phyloP scores from a whole-genome alignment of 2,329 filamentous ascomycete genomes.

The Pyrenochaeta sp. region DNA sequence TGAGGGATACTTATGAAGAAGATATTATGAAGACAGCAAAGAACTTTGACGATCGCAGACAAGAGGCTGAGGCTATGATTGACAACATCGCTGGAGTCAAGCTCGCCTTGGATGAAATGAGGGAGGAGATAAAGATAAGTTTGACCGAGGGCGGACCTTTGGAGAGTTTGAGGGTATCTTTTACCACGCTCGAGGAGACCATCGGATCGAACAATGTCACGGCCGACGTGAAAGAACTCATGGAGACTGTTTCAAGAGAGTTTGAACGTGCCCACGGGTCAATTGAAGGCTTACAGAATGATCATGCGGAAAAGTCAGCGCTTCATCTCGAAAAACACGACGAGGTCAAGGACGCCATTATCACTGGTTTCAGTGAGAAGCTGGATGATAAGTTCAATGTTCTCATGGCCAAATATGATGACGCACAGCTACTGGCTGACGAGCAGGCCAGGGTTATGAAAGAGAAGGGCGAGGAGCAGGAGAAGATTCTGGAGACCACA shows the following conservation, averaged over 20 bases:
- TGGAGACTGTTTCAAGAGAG: slow-evolving; percentile 79
- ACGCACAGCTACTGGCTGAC: slow-evolving; percentile 77
- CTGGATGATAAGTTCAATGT: slow-evolving; percentile 82
- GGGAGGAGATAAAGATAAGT: slow-evolving; percentile 77
- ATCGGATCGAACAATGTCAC: slow-evolving; percentile 60
- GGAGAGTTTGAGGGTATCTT: slow-evolving; percentile 63
- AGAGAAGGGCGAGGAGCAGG: slow-evolving; percentile 74
- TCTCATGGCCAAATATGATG: slow-evolving; percentile 87
- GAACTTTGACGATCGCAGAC: slow-evolving; percentile 82
- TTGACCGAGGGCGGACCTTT: slow-evolving; percentile 78
- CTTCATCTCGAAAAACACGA: slow-evolving; percentile 67
- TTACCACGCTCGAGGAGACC: slow-evolving; percentile 75
- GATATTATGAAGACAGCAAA: slow-evolving; percentile 79
- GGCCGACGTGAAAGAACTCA: slow-evolving; percentile 65
- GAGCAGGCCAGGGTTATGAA: slow-evolving; percentile 77
- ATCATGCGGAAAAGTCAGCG: slow-evolving; percentile 70
- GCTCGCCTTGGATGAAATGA: slow-evolving; percentile 78
- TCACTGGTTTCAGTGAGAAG: slow-evolving; percentile 63
- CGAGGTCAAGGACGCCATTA: slow-evolving; percentile 64
- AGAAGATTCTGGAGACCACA: slow-evolving; percentile 76
- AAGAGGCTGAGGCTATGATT: slow-evolving; percentile 80
- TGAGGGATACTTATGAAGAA: slow-evolving; percentile 76
- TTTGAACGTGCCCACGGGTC: slow-evolving; percentile 86
- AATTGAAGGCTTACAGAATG: slow-evolving; percentile 82
- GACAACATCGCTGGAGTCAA: slow-evolving; percentile 84